These are phyloP conservation scores for Vanrija humicola DNA, from an alignment of 1,284 basidiomycete species.

Conservation along the genomic window DNA sequence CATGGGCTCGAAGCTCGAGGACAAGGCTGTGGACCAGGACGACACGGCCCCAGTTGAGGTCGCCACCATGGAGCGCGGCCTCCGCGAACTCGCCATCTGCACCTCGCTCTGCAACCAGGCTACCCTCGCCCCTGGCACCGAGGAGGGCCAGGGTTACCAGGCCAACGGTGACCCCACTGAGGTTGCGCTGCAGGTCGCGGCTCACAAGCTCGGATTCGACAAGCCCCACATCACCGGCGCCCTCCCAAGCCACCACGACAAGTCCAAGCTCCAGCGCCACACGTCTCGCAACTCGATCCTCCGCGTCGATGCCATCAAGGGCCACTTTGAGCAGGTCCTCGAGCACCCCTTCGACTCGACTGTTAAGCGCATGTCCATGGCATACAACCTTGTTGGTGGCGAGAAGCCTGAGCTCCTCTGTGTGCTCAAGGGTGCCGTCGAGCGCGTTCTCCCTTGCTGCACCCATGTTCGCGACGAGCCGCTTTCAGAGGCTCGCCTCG, in stretches of 20 bases:
- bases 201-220: slow-evolving; percentile 53
- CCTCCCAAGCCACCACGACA: slow-evolving; percentile 10
- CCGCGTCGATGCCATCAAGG: slow-evolving; percentile 4
- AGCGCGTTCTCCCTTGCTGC: slow-evolving; percentile 59
- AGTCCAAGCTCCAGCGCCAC: slow-evolving; percentile 9
- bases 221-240: slow-evolving; percentile 47
- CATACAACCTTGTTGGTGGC: slow-evolving; percentile 41
- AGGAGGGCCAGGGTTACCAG: slow-evolving; percentile 56
- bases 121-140: slow-evolving; percentile 44
- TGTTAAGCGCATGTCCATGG: slow-evolving; percentile 61
- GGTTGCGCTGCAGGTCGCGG: slow-evolving; percentile 63
- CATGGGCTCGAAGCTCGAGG: slow-evolving; percentile 16
- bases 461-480: slow-evolving; percentile 39
- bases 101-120: slow-evolving; percentile 54
- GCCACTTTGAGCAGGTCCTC: slow-evolving; percentile 39
- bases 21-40: slow-evolving; percentile 8
- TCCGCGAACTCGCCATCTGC: slow-evolving; percentile 50
- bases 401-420: slow-evolving; percentile 26
- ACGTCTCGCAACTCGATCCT: slow-evolving; percentile 10
- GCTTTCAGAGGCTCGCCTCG: slow-evolving; percentile 36
- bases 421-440: slow-evolving; percentile 62
- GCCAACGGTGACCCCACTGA: slow-evolving; percentile 68
- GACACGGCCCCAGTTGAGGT: slow-evolving; percentile 26
- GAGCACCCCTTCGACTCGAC: slow-evolving; percentile 62
- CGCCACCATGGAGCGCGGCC: slow-evolving; percentile 14